Conservation (phyloP, 2,329 filamentous ascomycete species). For the Fusarium sp. region DNA sequence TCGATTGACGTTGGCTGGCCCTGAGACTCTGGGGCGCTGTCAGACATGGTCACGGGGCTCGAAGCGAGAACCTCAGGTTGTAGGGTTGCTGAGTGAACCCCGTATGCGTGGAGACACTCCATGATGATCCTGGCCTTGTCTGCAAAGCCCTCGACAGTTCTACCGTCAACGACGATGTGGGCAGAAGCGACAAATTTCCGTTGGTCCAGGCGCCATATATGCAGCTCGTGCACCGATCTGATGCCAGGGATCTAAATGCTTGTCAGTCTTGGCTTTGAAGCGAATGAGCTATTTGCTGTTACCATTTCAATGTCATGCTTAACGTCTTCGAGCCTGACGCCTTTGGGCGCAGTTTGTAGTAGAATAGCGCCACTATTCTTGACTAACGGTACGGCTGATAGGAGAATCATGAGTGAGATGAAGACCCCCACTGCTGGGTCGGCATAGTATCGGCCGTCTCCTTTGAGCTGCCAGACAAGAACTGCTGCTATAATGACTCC, state of each 20-base stretch:
- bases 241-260: conserved; percentile 71
- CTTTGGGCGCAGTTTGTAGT: conserved; percentile 73
- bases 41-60: conserved; percentile 22
- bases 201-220: conserved; percentile 81
- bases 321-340: conserved; percentile 71
- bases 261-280: conserved; percentile 25
- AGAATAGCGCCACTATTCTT: conserved; percentile 74
- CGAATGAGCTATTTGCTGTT: neutral
- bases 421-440: conserved; percentile 77
- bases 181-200: conserved; percentile 76
- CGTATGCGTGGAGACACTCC: conserved; percentile 79
- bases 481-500: conserved; percentile 78
- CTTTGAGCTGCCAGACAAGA: conserved; percentile 74
- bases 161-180: conserved; percentile 73
- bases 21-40: conserved; percentile 17
- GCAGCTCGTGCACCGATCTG: conserved; percentile 76
- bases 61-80: conserved; percentile 68
- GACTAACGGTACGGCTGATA: conserved; percentile 72
- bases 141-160: conserved; percentile 69
- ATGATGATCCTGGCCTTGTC: conserved; percentile 70
- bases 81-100: conserved; percentile 77
- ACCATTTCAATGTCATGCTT: conserved; percentile 77
- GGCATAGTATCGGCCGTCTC: conserved; percentile 73
- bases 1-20: conserved; percentile 24
- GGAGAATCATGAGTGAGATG: conserved; percentile 79